Evolutionary conservation across 371 early-diverging fungal genomes (phyloP), one percentile per base, ranked within the genome.

Genomic region (Apophysomyces elegans): DNA sequence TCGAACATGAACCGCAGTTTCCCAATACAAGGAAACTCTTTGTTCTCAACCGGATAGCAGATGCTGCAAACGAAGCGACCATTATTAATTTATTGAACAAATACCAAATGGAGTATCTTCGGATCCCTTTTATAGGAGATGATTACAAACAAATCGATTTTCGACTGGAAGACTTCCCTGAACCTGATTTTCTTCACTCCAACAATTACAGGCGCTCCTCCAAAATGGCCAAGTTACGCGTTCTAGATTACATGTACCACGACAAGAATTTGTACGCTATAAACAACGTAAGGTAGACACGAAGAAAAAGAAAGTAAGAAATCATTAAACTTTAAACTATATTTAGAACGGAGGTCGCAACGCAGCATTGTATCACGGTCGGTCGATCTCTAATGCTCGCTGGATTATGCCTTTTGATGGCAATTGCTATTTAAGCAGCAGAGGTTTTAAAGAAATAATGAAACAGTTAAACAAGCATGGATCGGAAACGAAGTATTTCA

Each of bases 391-490:
- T 21, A 73, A 81, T 65, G 83, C 83, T 9, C 79, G 79, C 41
- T 87, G 88, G 88, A 84, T 86, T 57, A 75, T 88, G 71, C 84
- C 87, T 32, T 88, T 87, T 67, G 88, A 88, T 60, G 88, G 88
- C 3, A 88, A 88, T 61, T 84, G 84, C 47, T 88, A 84, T 63
- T 54, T 88, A 44, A 86, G 88, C 54, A 62, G 69, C 36, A 79
- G 80, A 35, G 86, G 80, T 1, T 86, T 83, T 64, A 62, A 58
- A 14, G 87, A 88, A 45, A 88, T 88, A 38, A 74, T 69, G 54
- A 64, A 70, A 14, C 79, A 82, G n/a, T 66, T 84, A 11, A 74
- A 73, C 16, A 58, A 66, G 38, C 69, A 81, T 62, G 86, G 84
- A 16, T 71, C 82, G 4, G 66, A 75, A 1, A 75, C 75, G 39